These are phyloP conservation scores for Boletus subparvulus DNA, from an alignment of 768 basidiomycete species.

Conservation along the genomic window DNA sequence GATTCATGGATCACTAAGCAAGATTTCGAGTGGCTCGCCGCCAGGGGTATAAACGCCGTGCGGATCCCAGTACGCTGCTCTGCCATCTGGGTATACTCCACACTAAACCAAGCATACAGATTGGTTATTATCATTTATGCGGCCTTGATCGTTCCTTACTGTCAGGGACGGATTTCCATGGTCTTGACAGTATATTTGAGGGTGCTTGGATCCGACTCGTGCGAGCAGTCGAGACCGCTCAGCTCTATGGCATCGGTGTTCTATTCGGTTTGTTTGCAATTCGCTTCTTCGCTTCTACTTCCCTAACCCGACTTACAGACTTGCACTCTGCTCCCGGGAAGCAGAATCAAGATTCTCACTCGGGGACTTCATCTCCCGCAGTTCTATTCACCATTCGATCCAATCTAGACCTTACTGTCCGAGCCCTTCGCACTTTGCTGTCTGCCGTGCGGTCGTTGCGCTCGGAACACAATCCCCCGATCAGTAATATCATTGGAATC, in stretches of 20 bases:
- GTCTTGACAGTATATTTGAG: constrained; percentile 45
- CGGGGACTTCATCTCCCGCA: constrained; percentile 52
- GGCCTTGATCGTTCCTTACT: constrained; percentile 58
- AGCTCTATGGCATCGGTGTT: constrained; percentile 62
- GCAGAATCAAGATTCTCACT: constrained; percentile 68
- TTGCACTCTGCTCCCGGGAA: constrained; percentile 75
- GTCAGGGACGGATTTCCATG: constrained; percentile 63
- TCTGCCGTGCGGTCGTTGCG: constrained; percentile 43
- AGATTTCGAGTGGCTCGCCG: constrained; percentile 56
- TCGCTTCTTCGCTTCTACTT: constrained; percentile 8
- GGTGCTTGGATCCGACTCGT: constrained; percentile 71
- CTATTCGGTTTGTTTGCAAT: constrained; percentile 56
- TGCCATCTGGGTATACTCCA: not conserved
- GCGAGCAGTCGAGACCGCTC: constrained; percentile 58
- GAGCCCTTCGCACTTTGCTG: constrained; percentile 47
- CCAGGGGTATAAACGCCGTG: constrained; percentile 57
- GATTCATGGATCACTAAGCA: constrained; percentile 52
- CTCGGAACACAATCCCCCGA: constrained; percentile 41
- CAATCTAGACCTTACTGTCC: constrained; percentile 48
- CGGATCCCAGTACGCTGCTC: constrained; percentile 62
- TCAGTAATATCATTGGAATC: constrained; percentile 52
- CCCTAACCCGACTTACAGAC: constrained; percentile 43
- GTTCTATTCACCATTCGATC: constrained; percentile 49
- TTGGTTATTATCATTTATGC: constrained; percentile 72
- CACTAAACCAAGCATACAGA: constrained; percentile 38